Evolutionary conservation across 352 stramenopile species (phyloP), one percentile per base, ranked within the genome.

Genomic region (Globisporangium cylindrosporum): DNA sequence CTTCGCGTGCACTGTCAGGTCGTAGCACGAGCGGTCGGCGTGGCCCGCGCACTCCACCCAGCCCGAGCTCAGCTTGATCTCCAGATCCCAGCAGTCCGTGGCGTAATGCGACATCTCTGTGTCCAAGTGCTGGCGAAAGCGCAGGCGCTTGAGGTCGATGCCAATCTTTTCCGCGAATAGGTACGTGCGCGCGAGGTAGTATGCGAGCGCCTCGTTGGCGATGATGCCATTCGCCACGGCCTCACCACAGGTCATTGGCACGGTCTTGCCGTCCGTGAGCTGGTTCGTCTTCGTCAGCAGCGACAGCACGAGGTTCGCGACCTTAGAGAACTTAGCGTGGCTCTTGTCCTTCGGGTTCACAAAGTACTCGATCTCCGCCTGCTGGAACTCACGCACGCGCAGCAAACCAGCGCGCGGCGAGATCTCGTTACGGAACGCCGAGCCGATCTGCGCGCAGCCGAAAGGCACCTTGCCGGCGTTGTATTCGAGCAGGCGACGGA

Each of bases 101-200:
- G 97, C 98, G 80, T 99, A 99, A 82, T 99, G 98, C 38, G 98
- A 98, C 98, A 99, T 99, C 88, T 99, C 98, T 29, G 97, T 99
- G 55, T 94, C 89, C 62, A 99, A 86, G 81, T 99, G 98, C 87
- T 99, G 98, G 63, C 98, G 96, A 82, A 99, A 99, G 46, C 98
- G 95, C 73, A 99, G 77, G 29, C 95, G 88, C 68, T 86, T 73
- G 25, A 95, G 79, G 76, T 99, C 93, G 74, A 99, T 97, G 66
- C 98, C 98, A 66, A 95, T 87, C 64, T 86, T 93, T 73, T 98
- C 82, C 64, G 98, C 92, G 76, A 99, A 99, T 32, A 98, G 72
- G 76, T 98, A 97, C 58, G 97, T 99, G 58, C 98, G 91, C 22
- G 94, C 97, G 75, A 99, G 98, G 82, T 99, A 99, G 86, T 99